Evolutionary conservation across 768 basidiomycete genomes (phyloP).

Genomic region (Tulasnella sp.): DNA sequence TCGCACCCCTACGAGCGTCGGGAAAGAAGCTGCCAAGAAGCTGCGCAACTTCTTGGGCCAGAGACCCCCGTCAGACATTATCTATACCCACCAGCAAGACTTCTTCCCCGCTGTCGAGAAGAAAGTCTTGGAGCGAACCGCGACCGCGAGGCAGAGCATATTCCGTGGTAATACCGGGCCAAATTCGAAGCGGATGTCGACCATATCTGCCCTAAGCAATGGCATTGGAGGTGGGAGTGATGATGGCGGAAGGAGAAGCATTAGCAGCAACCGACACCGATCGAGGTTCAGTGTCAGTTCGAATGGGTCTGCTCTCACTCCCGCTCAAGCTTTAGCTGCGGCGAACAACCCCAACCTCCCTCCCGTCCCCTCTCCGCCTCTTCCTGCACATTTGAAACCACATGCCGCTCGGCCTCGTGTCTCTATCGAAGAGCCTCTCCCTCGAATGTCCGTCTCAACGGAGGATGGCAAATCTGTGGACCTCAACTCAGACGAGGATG

Average conservation of each 20-base stretch:
- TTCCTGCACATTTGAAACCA: constrained; percentile 41
- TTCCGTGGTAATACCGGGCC: constrained; percentile 57
- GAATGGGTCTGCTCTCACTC: constrained; percentile 33
- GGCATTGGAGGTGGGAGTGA: constrained; percentile 43
- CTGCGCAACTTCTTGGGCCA: constrained; percentile 97
- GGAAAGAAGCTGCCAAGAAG: constrained; percentile 48
- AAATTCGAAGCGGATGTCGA: constrained; percentile 43
- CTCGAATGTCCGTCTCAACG: constrained; percentile 73
- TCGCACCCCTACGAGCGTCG: constrained; percentile 41
- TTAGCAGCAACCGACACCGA: constrained; percentile 45
- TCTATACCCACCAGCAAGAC: constrained; percentile 89
- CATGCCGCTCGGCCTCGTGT: constrained; percentile 44
- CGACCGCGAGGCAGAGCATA: constrained; percentile 74
- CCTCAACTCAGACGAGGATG: constrained; percentile 49
- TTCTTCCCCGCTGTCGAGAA: constrained; percentile 96
- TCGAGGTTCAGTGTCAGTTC: constrained; percentile 65
- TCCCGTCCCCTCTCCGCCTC: constrained; percentile 36
- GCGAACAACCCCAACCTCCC: constrained; percentile 28
- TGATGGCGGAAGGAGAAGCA: constrained; percentile 49
- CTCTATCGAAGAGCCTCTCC: constrained; percentile 54
- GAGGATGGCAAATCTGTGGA: constrained; percentile 71
- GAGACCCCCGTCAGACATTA: constrained; percentile 95
- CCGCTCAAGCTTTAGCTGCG: constrained; percentile 12
- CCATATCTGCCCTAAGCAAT: constrained; percentile 22
- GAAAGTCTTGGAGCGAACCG: constrained; percentile 85